Conservation (phyloP, 371 early-diverging fungal genomes). For the Chytridium lagenaria region DNA sequence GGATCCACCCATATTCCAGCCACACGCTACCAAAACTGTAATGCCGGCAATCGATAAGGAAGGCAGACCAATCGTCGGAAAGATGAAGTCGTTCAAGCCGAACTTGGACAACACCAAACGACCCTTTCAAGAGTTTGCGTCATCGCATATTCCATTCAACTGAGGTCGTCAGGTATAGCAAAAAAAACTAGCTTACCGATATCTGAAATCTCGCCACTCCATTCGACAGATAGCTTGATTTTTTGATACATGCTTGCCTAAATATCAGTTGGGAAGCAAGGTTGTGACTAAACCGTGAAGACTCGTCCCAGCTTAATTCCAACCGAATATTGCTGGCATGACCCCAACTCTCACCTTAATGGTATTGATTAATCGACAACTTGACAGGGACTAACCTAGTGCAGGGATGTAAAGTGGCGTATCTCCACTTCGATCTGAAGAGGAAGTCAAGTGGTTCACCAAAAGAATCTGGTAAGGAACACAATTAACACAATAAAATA, state of each 20-base stretch:
- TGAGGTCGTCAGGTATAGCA: too few relatives aligned
- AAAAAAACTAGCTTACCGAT: background rate
- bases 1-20: too few relatives aligned
- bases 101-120: too few relatives aligned
- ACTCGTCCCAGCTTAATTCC: constrained; percentile 27
- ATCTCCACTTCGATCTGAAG: constrained; percentile 31
- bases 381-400: constrained; percentile 47
- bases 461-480: constrained; percentile 44
- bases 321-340: constrained; percentile 54
- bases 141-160: too few relatives aligned
- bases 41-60: too few relatives aligned
- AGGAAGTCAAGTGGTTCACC: constrained; percentile 60
- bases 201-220: background rate
- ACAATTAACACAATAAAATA: background rate
- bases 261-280: background rate
- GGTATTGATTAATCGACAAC: background rate
- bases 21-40: too few relatives aligned
- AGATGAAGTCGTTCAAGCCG: too few relatives aligned
- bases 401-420: constrained; percentile 39
- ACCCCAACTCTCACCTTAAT: constrained; percentile 56
- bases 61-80: too few relatives aligned
- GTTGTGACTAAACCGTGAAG: background rate
- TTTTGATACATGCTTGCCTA: background rate
- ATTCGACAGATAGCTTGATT: background rate
- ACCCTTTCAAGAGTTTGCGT: too few relatives aligned